Conservation (phyloP, 129 eudicot species). For the Chrysanthemum makinoi region DNA sequence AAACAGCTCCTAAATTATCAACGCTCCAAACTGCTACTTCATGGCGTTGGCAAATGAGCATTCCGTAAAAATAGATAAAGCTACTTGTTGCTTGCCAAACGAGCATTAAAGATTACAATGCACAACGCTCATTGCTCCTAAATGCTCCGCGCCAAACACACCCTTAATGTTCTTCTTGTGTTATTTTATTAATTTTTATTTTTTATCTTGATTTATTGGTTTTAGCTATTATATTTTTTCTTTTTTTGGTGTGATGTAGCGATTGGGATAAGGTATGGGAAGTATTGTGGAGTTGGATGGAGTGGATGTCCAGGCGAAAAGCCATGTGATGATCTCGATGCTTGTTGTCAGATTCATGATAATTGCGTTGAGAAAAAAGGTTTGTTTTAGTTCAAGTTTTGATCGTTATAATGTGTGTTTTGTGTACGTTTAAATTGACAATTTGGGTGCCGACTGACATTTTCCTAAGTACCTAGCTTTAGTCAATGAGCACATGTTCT, state of each 20-base stretch:
- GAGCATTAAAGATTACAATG: too few relatives aligned
- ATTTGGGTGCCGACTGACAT: too few relatives aligned
- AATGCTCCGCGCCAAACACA: too few relatives aligned
- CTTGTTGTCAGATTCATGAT: slow-evolving; percentile 94
- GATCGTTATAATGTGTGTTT: not conserved
- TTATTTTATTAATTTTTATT: too few relatives aligned
- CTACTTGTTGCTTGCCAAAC: too few relatives aligned
- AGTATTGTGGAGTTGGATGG: slow-evolving; percentile 98
- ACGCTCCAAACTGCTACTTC: too few relatives aligned
- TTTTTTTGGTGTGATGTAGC: slow-evolving; percentile 36
- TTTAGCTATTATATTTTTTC: not conserved
- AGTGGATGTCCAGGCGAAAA: slow-evolving; percentile 96
- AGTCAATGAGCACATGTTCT: not conserved
- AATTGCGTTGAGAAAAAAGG: slow-evolving; percentile 79
- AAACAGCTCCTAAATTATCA: too few relatives aligned
- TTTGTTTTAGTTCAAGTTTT: slow-evolving; percentile 15
- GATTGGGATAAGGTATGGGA: slow-evolving; percentile 89
- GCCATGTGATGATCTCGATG: slow-evolving; percentile 96
- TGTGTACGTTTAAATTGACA: not conserved
- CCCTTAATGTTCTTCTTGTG: too few relatives aligned
- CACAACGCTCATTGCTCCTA: too few relatives aligned
- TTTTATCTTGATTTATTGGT: not conserved
- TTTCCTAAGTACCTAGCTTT: too few relatives aligned
- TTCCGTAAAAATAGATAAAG: too few relatives aligned
- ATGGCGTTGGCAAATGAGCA: too few relatives aligned